Base-by-base conservation (phyloP, 805 yeast genomes). In the Teunomyces aglyptinius region DNA sequence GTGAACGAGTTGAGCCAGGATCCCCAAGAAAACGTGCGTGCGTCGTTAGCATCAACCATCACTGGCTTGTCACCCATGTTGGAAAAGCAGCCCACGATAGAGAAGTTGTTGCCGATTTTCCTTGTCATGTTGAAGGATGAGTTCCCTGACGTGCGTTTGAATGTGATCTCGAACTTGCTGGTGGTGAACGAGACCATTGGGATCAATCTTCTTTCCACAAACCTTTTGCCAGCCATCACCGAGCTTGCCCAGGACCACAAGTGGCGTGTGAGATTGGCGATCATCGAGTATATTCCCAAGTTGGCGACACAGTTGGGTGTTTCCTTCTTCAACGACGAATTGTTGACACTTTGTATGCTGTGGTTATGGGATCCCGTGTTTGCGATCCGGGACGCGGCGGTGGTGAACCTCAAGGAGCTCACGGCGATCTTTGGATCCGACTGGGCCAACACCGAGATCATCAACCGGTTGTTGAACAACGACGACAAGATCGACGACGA, bases 311-410 rank as follows among this genome's bases (percentile, higher is more conserved):
- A 94, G 70, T 76, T 94, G 49, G 99, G 99, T 24, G 91, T 87
- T 44, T 83, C 89, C 24, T 90, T 92, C 60, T 94, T 94, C 69
- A 94, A 94, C 66, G 87, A 89, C 63, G 96, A 91, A 59, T 76
- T 94, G 54, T 90, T 96, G 52, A 84, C 87, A 42, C 75, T 94
- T 56, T 94, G 97, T 60, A 80, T 94, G 80, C 86, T 91, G n/a
- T 94, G 99, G 98, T 75, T 94, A 54, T 91, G 97, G 96, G 99
- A 94, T 70, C 87, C 91, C 4, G 99, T 94, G 33, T 94, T 82
- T 69, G 91, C 98, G 4, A 91, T 94, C 50, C 83, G 99, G 68
- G 95, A 89, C 55, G 99, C 99, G 7, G 98, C 98, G 1, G 96
- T 94, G 27, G 72, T 75, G 47, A 94, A 91, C 65, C 73, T 94